phyloP scores from a whole-genome alignment of 2,329 filamentous ascomycete genomes.

The Trichoderma oligosporum region DNA sequence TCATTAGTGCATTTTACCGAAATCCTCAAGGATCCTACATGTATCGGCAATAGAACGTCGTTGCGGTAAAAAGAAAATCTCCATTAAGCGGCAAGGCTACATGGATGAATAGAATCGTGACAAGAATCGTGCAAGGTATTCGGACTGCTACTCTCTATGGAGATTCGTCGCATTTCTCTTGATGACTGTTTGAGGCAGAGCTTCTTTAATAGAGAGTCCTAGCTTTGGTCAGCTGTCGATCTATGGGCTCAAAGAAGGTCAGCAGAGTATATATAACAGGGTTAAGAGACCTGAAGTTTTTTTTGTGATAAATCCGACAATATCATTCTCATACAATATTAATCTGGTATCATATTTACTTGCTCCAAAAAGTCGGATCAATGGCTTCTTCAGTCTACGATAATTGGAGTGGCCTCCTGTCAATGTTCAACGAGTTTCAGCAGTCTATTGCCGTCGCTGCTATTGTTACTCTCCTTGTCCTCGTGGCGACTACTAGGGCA shows the following conservation, averaged over 20 bases:
- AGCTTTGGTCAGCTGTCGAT: background rate
- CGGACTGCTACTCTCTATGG: constrained; percentile 1
- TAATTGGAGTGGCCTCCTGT: background rate
- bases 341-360: background rate
- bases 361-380: background rate
- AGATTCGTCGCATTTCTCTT: background rate
- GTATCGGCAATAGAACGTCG: too few relatives aligned
- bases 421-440: constrained; percentile 23
- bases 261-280: constrained; percentile 8
- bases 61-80: too few relatives aligned
- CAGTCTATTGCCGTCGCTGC: constrained; percentile 26
- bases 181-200: background rate
- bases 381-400: constrained; percentile 10
- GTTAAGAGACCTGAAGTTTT: background rate
- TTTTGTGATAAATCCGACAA: background rate
- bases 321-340: background rate
- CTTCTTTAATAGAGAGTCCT: background rate
- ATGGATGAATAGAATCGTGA: background rate
- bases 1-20: background rate
- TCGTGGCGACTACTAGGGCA: constrained; percentile 29
- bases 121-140: constrained; percentile 9
- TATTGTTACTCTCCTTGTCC: constrained; percentile 26
- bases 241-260: too few relatives aligned
- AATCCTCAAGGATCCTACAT: constrained; percentile 1
- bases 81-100: background rate